Conservation (phyloP, 2,329 filamentous ascomycete species). For the Verticillium klebahnii region DNA sequence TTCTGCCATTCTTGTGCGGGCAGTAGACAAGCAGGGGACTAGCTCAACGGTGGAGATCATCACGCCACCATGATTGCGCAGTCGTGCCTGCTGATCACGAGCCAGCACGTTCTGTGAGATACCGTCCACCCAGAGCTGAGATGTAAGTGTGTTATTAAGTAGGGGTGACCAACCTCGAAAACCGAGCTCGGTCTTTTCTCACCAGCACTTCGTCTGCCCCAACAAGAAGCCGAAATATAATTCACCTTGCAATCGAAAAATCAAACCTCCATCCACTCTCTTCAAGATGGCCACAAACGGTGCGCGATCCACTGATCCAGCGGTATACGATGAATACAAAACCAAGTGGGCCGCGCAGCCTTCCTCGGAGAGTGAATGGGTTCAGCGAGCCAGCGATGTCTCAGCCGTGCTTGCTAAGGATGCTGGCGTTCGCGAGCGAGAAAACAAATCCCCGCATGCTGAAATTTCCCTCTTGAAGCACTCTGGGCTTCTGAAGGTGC, state of each 20-base stretch:
- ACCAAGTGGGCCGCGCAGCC: conserved; percentile 29
- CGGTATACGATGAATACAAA: conserved; percentile 30
- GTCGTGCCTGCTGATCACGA: background rate
- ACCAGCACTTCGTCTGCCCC: background rate
- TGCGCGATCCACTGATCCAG: conserved; percentile 24
- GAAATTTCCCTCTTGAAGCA: conserved; percentile 36
- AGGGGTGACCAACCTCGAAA: background rate
- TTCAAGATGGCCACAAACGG: background rate
- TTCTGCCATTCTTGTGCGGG: too few species aligned
- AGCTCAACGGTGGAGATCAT: background rate
- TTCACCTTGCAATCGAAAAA: background rate
- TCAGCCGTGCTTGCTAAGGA: conserved; percentile 28
- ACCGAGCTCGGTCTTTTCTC: background rate
- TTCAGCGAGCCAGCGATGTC: conserved; percentile 33
- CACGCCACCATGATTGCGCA: background rate
- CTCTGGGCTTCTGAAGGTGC: conserved; percentile 31
- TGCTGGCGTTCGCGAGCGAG: conserved; percentile 27
- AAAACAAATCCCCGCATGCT: conserved; percentile 33
- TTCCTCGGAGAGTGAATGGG: conserved; percentile 25
- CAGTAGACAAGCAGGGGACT: too few species aligned
- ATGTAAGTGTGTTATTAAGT: background rate
- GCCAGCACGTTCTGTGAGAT: background rate
- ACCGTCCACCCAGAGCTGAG: background rate
- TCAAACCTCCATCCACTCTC: background rate
- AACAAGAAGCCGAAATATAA: background rate